Conservation (phyloP, 2,329 filamentous ascomycete genomes). For the Incumbomyces lentus region DNA sequence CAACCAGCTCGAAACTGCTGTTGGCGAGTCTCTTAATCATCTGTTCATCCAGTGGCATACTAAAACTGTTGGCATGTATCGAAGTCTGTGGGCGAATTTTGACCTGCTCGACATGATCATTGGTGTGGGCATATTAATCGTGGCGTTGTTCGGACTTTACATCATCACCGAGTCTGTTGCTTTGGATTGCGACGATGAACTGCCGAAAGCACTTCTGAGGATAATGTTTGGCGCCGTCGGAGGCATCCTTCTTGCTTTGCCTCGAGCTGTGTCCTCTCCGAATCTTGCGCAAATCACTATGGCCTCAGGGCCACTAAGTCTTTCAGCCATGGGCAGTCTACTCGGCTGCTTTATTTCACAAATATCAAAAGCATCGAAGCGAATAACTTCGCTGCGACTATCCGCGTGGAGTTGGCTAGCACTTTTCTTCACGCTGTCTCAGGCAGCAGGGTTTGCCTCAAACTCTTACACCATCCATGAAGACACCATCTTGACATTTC, state of each 20-base stretch:
- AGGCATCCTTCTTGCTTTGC: constrained; percentile 28
- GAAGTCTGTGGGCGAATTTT: constrained; percentile 82
- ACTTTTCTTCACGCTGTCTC: constrained; percentile 67
- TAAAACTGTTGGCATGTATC: constrained; percentile 68
- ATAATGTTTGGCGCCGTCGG: constrained; percentile 39
- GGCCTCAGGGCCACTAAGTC: constrained; percentile 24
- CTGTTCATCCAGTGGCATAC: constrained; percentile 65
- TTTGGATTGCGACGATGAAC: constrained; percentile 44
- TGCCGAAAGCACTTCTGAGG: constrained; percentile 41
- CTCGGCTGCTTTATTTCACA: constrained; percentile 47
- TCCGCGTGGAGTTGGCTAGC: constrained; percentile 84
- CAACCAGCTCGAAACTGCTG: constrained; percentile 9
- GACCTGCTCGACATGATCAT: constrained; percentile 76
- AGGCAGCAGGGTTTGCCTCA: constrained; percentile 88
- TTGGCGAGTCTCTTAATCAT: constrained; percentile 33
- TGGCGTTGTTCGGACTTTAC: constrained; percentile 58
- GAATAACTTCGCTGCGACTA: constrained; percentile 22
- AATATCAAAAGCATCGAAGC: background rate
- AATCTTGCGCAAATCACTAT: constrained; percentile 8
- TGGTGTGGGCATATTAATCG: constrained; percentile 61
- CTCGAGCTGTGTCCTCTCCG: constrained; percentile 9
- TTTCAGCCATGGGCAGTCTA: constrained; percentile 36
- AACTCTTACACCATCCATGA: constrained; percentile 99
- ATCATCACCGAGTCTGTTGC: constrained; percentile 57
- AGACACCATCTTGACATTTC: constrained; percentile 85